phyloP scores from a whole-genome alignment of 768 basidiomycete genomes.

The Collybia nuda region DNA sequence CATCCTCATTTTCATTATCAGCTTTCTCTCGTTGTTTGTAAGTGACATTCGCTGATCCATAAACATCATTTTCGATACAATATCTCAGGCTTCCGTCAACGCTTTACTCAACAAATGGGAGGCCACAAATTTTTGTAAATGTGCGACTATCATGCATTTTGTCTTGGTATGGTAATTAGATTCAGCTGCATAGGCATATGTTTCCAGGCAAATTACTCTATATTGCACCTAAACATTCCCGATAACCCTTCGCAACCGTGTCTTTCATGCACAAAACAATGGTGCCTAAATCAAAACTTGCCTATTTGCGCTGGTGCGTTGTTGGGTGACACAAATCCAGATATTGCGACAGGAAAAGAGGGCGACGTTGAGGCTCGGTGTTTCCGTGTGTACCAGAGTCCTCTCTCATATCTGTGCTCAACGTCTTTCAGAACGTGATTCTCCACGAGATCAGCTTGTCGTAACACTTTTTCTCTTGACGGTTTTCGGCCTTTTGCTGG shows the following conservation, averaged over 20 bases:
- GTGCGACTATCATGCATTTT: slow-evolving; percentile 32
- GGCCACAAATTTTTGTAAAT: slow-evolving; percentile 91
- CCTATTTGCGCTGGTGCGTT: slow-evolving; percentile 79
- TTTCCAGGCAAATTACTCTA: slow-evolving; percentile 84
- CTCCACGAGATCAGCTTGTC: slow-evolving; percentile 91
- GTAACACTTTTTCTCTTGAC: slow-evolving; percentile 89
- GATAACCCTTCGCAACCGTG: slow-evolving; percentile 90
- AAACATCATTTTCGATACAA: not conserved
- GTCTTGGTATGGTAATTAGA: not conserved
- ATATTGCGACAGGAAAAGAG: slow-evolving; percentile 92
- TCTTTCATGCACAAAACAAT: slow-evolving; percentile 90
- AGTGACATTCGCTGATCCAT: slow-evolving; percentile 8
- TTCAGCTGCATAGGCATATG: slow-evolving; percentile 70
- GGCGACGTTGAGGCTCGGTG: slow-evolving; percentile 95
- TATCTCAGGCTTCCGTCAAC: slow-evolving; percentile 26
- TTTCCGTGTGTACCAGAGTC: slow-evolving; percentile 66
- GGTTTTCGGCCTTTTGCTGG: slow-evolving; percentile 82
- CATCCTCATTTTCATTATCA: slow-evolving; percentile 1
- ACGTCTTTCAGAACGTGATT: slow-evolving; percentile 75
- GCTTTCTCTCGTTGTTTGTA: slow-evolving; percentile 21
- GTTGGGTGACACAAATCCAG: slow-evolving; percentile 85
- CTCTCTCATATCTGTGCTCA: slow-evolving; percentile 8
- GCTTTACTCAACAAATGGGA: slow-evolving; percentile 75
- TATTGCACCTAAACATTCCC: slow-evolving; percentile 76
- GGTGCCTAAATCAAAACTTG: slow-evolving; percentile 92